Evolutionary conservation across 495 filamentous ascomycete species (phyloP), one percentile per base, ranked within the genome.

Genomic region (Cercophora sp.): DNA sequence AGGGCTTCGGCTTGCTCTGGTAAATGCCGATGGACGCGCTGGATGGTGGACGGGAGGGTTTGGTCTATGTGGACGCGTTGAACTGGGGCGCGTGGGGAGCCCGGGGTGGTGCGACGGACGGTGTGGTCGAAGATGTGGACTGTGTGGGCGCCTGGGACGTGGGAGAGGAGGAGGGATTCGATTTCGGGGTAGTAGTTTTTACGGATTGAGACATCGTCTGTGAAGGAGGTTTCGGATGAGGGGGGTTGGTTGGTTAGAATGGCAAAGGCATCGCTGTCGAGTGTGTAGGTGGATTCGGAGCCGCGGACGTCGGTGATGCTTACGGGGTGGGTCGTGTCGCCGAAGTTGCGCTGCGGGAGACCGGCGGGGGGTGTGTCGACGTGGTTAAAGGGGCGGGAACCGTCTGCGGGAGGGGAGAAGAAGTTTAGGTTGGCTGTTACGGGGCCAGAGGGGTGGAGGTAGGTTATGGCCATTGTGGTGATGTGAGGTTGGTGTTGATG

Each of bases 81-180:
- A 0, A 95, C 90, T 8, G 90, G 88, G 16, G 67, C 67, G 10
- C 89, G 79, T 3, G 57, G 48, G 0, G 86, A 77, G 32, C 64
- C 52, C 1, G 79, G 72, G 4, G 51, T 62, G 5, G 79, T 68
- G 31, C 85, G 82, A 3, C 90, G 87, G 73, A 95, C 82, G 13
- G 90, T 96, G 73, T 96, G 59, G 79, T 96, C 90, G 77, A 96
- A 96, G 58, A 96, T 67, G 51, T 88, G 64, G 26, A 94, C 71
- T 4, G 79, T 70, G 36, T 79, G 72, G 16, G 76, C 75, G 27
- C 83, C 86, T 2, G 84, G 81, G 45, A 90, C 72, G 51, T 79
- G 61, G 16, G 73, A 56, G 1, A 85, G 70, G 0, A 96, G 68
- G 43, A 95, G 73, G 5, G 69, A 51, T 67, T 86, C 81, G 19